Conservation (phyloP, 1,139 yeast genomes). For the Scheffersomyces segobiensis region DNA sequence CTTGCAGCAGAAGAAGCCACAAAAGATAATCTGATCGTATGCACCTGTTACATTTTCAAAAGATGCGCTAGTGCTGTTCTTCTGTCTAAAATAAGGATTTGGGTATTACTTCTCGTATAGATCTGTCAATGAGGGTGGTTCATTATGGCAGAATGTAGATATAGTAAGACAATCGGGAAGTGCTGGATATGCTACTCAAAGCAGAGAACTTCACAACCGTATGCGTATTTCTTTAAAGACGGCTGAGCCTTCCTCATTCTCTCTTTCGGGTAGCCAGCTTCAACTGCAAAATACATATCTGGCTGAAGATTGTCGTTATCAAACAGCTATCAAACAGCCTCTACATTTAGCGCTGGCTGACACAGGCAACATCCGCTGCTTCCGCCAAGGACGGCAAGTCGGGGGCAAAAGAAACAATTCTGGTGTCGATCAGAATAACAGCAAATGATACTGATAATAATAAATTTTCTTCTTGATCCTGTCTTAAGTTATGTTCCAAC, state of each 20-base stretch:
- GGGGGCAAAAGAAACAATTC: too few relatives aligned
- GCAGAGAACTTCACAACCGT: neutral
- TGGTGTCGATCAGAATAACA: too few relatives aligned
- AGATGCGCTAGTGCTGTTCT: neutral
- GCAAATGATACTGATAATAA: too few relatives aligned
- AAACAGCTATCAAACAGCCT: too few relatives aligned
- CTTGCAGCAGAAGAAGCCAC: neutral
- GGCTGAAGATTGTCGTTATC: neutral
- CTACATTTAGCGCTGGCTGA: too few relatives aligned
- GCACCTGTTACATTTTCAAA: neutral
- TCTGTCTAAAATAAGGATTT: neutral
- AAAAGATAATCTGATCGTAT: neutral
- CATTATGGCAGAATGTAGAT: too few relatives aligned
- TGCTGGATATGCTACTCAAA: neutral
- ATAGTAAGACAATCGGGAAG: neutral
- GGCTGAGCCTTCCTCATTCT: neutral
- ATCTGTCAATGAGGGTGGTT: too few relatives aligned
- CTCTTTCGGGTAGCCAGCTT: neutral
- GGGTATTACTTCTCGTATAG: neutral
- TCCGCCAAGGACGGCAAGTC: too few relatives aligned
- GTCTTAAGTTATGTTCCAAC: too few relatives aligned
- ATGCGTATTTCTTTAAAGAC: neutral
- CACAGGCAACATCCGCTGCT: too few relatives aligned
- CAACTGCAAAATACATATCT: neutral
- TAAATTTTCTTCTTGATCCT: too few relatives aligned